Base-by-base conservation (phyloP, 768 basidiomycete species). In the Clitopilus passeckerianus region DNA sequence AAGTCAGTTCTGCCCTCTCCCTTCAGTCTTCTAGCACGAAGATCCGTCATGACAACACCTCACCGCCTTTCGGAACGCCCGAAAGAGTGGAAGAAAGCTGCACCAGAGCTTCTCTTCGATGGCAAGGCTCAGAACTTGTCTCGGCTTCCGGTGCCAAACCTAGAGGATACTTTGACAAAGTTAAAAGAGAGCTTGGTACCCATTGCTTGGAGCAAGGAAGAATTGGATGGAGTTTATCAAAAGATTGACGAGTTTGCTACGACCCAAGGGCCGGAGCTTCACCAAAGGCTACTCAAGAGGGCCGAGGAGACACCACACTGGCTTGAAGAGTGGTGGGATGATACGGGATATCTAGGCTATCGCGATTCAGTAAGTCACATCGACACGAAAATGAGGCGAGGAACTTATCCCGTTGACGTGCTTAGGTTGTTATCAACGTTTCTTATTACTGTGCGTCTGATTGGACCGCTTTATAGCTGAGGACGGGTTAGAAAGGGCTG, bases 241-340 rank as follows among this genome's bases (percentile, higher is more conserved):
- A 87, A 86, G 68, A 90, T 98, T 62, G 85, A 91, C 61, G 75
- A 80, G 2, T 91, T 93, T 63, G 85, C 71, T 8, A 61, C 59
- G 2, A 71, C 67, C 1, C 77, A 77, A 52, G 86, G 80, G 0
- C 78, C 71, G 5, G 72, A 79, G 67, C 78, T 96, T 33, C 94
- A 96, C 61, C 68, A 76, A 50, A 72, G 87, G 27, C 73, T 97
- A 59, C 72, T 86, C 61, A 70, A 79, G 43, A 78, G 84, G 46
- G 79, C 83, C 16, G 74, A 74, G 23, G 79, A 81, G 60, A 81
- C 75, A 50, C 77, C 80, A 35, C 90, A 93, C 65, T 98, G 95
- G 95, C 77, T 98, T 23, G 91, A 93, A 65, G 84, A 91, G 59
- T 97, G 95, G 93, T 98, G 95, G 95, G 94, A 98, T 69, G 87